These are phyloP conservation scores for Clarireedia monteithiana DNA, from an alignment of 2,329 filamentous ascomycete genomes.

Conservation along the genomic window DNA sequence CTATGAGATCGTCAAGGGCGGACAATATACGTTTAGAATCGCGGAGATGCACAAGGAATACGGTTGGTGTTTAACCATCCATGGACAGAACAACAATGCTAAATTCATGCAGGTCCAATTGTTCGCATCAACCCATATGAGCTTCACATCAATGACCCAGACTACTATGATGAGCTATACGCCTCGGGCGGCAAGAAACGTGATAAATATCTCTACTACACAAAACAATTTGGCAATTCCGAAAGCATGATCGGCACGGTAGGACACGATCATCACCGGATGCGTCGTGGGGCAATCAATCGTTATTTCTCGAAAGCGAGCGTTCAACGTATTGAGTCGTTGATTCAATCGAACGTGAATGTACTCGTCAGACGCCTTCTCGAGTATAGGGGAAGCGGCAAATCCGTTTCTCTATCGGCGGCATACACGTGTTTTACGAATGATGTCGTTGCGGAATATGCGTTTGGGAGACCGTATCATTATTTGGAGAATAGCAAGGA, in stretches of 20 bases:
- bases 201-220: slow-evolving; percentile 12
- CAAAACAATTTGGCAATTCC: slow-evolving; percentile 4
- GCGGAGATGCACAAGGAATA: slow-evolving; percentile 35
- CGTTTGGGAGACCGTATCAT: slow-evolving; percentile 17
- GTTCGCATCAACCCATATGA: slow-evolving; percentile 33
- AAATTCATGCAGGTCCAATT: slow-evolving; percentile 20
- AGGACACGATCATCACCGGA: slow-evolving; percentile 16
- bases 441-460: slow-evolving; percentile 25
- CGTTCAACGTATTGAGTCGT: slow-evolving; percentile 13
- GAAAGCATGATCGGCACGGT: slow-evolving; percentile 11
- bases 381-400: slow-evolving; percentile 5
- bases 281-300: slow-evolving; percentile 15
- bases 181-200: slow-evolving; percentile 13
- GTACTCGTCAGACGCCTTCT: slow-evolving; percentile 5
- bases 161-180: slow-evolving; percentile 36
- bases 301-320: slow-evolving; percentile 18
- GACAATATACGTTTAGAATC: slow-evolving; percentile 37
- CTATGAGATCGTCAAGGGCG: slow-evolving; percentile 36
- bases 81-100: not conserved
- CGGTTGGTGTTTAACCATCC: slow-evolving; percentile 10
- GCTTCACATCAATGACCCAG: slow-evolving; percentile 31
- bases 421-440: slow-evolving; percentile 9
- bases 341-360: slow-evolving; percentile 16
- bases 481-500: slow-evolving; percentile 8
- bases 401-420: not conserved